phyloP scores from a whole-genome alignment of 129 eudicot genomes.

The Artemisia argyi region DNA sequence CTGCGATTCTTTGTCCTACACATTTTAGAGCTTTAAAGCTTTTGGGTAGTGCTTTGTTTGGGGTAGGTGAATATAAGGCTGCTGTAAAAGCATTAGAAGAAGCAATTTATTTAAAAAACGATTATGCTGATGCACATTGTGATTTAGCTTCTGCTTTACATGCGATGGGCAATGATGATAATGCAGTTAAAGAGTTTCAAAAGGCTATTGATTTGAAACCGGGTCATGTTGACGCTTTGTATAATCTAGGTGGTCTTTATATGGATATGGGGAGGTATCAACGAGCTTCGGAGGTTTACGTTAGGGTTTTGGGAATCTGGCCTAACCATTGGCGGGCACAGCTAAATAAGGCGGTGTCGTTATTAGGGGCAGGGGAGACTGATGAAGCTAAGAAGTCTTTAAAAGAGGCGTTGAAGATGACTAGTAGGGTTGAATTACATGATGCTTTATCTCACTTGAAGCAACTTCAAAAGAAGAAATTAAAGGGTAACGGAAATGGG shows the following conservation, averaged over 20 bases:
- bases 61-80: constrained; percentile 95
- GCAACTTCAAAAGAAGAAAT: constrained; percentile 84
- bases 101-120: constrained; percentile 85
- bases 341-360: constrained; percentile 88
- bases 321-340: constrained; percentile 96
- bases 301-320: constrained; percentile 85
- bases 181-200: constrained; percentile 89
- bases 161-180: constrained; percentile 87
- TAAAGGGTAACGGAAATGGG: constrained; percentile 73
- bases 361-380: constrained; percentile 93
- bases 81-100: constrained; percentile 96
- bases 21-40: constrained; percentile 97
- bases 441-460: constrained; percentile 93
- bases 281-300: constrained; percentile 93
- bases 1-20: constrained; percentile 96
- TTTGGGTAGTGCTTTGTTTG: constrained; percentile 95
- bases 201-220: constrained; percentile 95
- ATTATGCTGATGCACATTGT: constrained; percentile 96
- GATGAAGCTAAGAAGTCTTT: constrained; percentile 94
- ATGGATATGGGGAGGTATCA: constrained; percentile 99
- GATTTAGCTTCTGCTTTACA: constrained; percentile 96
- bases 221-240: constrained; percentile 94
- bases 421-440: constrained; percentile 90
- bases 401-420: constrained; percentile 96
- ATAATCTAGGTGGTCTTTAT: constrained; percentile 89